Percentiles rank a stretch among this genome's conserved stretches.
Evolutionary conservation across 208 protist genomes (phyloP).

Genomic region (Acanthamoeba sp.): DNA sequence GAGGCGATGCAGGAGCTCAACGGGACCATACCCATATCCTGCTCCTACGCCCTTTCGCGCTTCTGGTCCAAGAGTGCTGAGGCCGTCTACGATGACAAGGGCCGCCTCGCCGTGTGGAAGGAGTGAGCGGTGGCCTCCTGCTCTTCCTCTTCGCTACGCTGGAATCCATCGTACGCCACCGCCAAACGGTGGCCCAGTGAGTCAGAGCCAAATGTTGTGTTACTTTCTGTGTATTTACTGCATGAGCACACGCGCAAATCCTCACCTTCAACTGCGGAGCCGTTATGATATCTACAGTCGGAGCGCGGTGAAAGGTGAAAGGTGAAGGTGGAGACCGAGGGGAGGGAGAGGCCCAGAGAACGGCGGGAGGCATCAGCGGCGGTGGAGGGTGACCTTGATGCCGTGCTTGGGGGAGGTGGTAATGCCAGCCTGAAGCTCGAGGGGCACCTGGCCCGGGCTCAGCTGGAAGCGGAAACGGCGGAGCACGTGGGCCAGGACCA

Average conservation of each 20-base stretch:
- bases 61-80: slow-evolving; percentile 45
- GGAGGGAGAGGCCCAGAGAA: too few relatives aligned
- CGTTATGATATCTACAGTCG: too few relatives aligned
- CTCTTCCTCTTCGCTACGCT: too few relatives aligned
- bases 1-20: slow-evolving; percentile 39
- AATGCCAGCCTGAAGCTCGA: slow-evolving; percentile 46
- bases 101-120: slow-evolving; percentile 16
- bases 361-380: too few relatives aligned
- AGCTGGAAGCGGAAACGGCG: slow-evolving; percentile 35
- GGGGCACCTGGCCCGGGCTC: slow-evolving; percentile 53
- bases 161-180: too few relatives aligned
- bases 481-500: slow-evolving; percentile 27
- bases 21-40: slow-evolving; percentile 29
- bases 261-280: too few relatives aligned
- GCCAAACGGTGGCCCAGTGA: too few relatives aligned
- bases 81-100: slow-evolving; percentile 18
- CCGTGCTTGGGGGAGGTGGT: slow-evolving; percentile 63
- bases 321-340: too few relatives aligned
- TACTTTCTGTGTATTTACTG: too few relatives aligned
- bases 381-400: slow-evolving; percentile 50
- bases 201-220: too few relatives aligned
- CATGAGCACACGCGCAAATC: too few relatives aligned
- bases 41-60: slow-evolving; percentile 29
- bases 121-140: not conserved
- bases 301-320: too few relatives aligned